Conservation (phyloP, 768 basidiomycete genomes). For the Krasilnikovozyma curviuscula region DNA sequence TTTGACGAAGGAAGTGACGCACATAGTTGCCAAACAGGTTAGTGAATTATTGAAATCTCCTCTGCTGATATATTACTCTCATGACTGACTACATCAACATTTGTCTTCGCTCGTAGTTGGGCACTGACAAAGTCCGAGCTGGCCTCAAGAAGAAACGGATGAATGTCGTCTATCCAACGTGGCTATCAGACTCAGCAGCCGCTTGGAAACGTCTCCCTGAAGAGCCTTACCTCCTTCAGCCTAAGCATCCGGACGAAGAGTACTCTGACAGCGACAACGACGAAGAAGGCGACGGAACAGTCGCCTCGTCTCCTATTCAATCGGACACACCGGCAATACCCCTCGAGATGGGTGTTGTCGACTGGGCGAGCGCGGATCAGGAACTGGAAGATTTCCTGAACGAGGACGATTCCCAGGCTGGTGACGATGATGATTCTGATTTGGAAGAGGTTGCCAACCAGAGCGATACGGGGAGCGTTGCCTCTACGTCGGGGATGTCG, state of each 20-base stretch:
- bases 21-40: constrained; percentile 81
- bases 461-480: neutral
- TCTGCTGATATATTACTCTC: neutral
- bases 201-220: constrained; percentile 73
- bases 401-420: too few relatives aligned
- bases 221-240: constrained; percentile 34
- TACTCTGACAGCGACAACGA: constrained; percentile 23
- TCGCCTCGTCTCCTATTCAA: constrained; percentile 61
- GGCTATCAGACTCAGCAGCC: constrained; percentile 80
- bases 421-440: constrained; percentile 5
- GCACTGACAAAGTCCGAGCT: constrained; percentile 76
- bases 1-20: constrained; percentile 48
- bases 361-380: constrained; percentile 21
- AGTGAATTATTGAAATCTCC: constrained; percentile 1
- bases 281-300: constrained; percentile 43
- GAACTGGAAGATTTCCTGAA: constrained; percentile 21
- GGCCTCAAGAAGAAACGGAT: constrained; percentile 42
- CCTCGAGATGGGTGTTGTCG: constrained; percentile 19
- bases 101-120: constrained; percentile 35
- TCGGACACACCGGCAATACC: constrained; percentile 16
- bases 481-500: too few relatives aligned
- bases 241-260: constrained; percentile 33
- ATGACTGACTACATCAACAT: neutral
- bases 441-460: neutral
- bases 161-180: constrained; percentile 67